phyloP scores from a whole-genome alignment of 108 stramenopile genomes.

The Cyclotella choctawhatcheeana region DNA sequence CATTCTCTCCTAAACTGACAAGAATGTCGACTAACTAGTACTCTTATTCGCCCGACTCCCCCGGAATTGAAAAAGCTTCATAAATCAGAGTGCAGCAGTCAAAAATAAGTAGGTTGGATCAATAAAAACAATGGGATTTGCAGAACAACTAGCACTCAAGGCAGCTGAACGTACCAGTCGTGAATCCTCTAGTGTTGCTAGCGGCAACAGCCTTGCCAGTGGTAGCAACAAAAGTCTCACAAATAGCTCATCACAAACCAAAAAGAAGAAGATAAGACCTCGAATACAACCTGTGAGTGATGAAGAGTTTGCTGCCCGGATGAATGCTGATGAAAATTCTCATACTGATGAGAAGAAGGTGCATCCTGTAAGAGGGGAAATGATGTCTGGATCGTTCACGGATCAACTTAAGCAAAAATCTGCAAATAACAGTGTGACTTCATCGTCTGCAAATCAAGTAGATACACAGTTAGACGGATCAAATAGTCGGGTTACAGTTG shows the following conservation, averaged over 20 bases:
- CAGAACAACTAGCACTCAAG: not conserved
- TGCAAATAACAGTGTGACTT: not conserved
- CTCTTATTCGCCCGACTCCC: too few relatives aligned
- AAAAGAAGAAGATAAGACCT: not conserved
- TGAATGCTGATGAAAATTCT: not conserved
- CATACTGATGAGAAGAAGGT: not conserved
- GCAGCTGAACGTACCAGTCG: not conserved
- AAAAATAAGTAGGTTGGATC: too few relatives aligned
- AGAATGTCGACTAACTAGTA: too few relatives aligned
- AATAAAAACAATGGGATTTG: slow-evolving; percentile 8
- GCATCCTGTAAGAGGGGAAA: not conserved
- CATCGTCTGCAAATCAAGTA: not conserved
- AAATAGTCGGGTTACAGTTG: too few relatives aligned
- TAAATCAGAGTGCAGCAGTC: too few relatives aligned
- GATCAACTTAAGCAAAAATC: not conserved
- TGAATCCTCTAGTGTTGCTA: not conserved
- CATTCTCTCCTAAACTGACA: too few relatives aligned
- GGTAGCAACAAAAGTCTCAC: too few relatives aligned
- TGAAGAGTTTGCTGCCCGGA: not conserved
- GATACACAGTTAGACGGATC: not conserved
- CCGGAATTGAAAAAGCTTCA: too few relatives aligned
- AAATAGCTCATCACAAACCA: not conserved
- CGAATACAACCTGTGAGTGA: slow-evolving; percentile 1
- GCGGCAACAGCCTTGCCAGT: not conserved
- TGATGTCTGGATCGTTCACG: not conserved